phyloP scores from a whole-genome alignment of 139 green algal species.

The Ettlia oleoabundans region DNA sequence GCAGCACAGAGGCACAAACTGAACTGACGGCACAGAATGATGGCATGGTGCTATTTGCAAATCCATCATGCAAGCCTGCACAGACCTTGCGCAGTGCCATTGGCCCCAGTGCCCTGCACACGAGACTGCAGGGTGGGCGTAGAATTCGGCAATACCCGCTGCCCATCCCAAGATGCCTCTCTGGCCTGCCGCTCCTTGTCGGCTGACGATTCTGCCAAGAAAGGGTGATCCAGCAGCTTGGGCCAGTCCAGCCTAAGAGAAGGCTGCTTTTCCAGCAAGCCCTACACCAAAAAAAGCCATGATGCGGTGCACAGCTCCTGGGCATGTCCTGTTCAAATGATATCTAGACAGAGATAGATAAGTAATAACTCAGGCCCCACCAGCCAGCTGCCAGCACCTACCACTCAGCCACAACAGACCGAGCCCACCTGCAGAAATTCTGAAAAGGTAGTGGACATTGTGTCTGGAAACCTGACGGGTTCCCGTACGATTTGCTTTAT shows the following conservation, averaged over 20 bases:
- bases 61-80: no score
- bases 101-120: constrained; percentile 6
- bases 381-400: not conserved
- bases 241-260: constrained; percentile 90
- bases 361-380: not conserved
- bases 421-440: constrained; percentile 85
- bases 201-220: constrained; percentile 79
- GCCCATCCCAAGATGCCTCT: constrained; percentile 46
- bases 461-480: constrained; percentile 88
- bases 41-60: no score
- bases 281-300: no score
- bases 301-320: no score
- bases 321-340: no score
- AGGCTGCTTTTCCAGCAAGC: constrained; percentile 95
- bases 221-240: constrained; percentile 92
- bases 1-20: no score
- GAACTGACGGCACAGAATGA: no score
- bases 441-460: constrained; percentile 90
- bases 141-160: not conserved
- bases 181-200: constrained; percentile 56
- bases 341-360: no score
- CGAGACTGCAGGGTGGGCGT: constrained; percentile 31
- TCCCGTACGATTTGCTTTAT: constrained; percentile 96
- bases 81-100: no score
- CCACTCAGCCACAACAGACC: not conserved